These are phyloP conservation scores for Adansonia gregorii DNA, from an alignment of 441 rosid genomes.

Conservation along the genomic window DNA sequence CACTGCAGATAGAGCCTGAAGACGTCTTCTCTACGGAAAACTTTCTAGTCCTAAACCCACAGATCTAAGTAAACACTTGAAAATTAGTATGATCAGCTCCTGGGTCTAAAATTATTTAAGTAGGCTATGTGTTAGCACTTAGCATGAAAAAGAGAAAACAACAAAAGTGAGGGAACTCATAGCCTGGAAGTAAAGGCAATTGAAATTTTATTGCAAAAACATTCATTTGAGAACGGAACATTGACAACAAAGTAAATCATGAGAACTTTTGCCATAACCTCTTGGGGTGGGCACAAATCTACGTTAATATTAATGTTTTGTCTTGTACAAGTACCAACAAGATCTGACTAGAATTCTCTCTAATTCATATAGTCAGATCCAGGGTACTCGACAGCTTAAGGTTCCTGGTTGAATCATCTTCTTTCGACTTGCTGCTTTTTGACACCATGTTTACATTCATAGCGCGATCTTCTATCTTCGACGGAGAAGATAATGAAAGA, in stretches of 20 bases:
- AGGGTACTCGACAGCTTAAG: conserved; percentile 41
- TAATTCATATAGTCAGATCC: conserved; percentile 44
- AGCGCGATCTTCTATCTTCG: conserved; percentile 30
- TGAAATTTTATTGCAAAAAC: not conserved
- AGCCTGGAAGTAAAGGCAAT: not conserved
- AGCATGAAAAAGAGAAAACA: not conserved
- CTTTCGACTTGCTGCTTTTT: conserved; percentile 39
- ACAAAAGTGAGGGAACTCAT: not conserved
- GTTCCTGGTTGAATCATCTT: conserved; percentile 28
- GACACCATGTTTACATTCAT: conserved; percentile 33
- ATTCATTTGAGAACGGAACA: not conserved
- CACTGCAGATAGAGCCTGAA: not conserved
- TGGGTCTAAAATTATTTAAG: not conserved
- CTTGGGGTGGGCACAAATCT: not conserved
- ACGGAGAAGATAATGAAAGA: conserved; percentile 53
- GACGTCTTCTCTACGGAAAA: not conserved
- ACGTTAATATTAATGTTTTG: not conserved
- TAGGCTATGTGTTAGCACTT: not conserved
- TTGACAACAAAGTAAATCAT: not conserved
- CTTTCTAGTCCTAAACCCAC: not conserved
- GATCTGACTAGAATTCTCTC: conserved; percentile 46
- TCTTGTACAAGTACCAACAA: conserved; percentile 47
- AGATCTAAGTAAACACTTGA: not conserved
- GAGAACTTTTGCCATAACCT: not conserved
- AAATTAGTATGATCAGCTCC: not conserved